Conservation (phyloP, 2,329 filamentous ascomycete species). For the Thermothelomyces thermophilus region DNA sequence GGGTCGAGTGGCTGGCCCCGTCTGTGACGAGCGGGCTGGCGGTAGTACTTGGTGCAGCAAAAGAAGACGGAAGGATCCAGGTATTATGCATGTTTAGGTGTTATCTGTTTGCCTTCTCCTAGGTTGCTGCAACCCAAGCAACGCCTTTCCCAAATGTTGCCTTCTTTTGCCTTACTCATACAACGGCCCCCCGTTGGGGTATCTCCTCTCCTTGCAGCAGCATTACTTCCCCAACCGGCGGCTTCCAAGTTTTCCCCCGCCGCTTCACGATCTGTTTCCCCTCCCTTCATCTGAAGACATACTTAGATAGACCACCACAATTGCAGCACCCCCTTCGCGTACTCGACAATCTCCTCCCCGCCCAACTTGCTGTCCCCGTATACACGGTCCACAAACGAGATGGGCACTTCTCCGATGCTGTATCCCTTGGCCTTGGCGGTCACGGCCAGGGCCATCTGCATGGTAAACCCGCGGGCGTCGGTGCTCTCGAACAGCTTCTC, state of each 20-base stretch:
- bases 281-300: not conserved
- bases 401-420: constrained; percentile 90
- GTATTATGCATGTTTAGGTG: no score
- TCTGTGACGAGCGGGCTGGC: no score
- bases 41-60: no score
- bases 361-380: constrained; percentile 91
- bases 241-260: not conserved
- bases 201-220: not conserved
- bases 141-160: not conserved
- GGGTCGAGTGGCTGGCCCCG: no score
- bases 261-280: not conserved
- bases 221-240: not conserved
- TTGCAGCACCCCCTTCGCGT: constrained; percentile 75
- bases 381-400: constrained; percentile 89
- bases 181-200: not conserved
- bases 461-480: constrained; percentile 94
- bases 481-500: constrained; percentile 86
- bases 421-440: constrained; percentile 93
- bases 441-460: constrained; percentile 99
- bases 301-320: constrained; percentile 50
- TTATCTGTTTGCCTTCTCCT: no score
- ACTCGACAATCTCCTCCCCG: constrained; percentile 92
- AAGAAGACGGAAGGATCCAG: no score
- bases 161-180: constrained; percentile 7
- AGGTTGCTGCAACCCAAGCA: no score